These are phyloP conservation scores for Piedraia hortae DNA, from an alignment of 2,329 filamentous ascomycete genomes.

Conservation along the genomic window DNA sequence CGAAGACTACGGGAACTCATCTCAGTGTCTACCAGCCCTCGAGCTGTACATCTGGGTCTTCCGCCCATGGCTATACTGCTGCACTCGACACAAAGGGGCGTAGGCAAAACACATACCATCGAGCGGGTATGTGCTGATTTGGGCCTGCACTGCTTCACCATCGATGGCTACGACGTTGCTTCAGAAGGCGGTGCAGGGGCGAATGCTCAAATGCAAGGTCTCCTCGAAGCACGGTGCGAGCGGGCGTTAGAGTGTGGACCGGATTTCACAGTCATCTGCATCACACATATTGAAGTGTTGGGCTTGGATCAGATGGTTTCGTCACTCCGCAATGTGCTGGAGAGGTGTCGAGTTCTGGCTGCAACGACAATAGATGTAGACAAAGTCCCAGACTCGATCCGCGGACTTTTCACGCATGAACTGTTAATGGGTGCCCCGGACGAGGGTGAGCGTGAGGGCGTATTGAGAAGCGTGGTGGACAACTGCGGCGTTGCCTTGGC, in stretches of 20 bases:
- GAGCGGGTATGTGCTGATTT: conserved; percentile 59
- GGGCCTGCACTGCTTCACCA: conserved; percentile 63
- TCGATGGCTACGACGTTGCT: conserved; percentile 80
- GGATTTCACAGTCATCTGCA: conserved; percentile 56
- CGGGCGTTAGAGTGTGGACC: conserved; percentile 69
- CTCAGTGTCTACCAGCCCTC: conserved; percentile 61
- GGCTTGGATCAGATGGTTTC: conserved; percentile 74
- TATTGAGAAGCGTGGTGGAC: conserved; percentile 51
- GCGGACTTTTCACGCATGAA: conserved; percentile 83
- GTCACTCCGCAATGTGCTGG: conserved; percentile 57
- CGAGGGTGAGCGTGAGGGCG: conserved; percentile 71
- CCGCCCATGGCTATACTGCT: conserved; percentile 71
- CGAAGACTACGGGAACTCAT: conserved; percentile 58
- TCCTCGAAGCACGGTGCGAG: conserved; percentile 65
- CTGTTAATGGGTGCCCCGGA: conserved; percentile 82
- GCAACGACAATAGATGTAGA: conserved; percentile 90
- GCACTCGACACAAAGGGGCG: conserved; percentile 73
- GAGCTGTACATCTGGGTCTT: conserved; percentile 64
- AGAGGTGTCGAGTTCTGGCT: conserved; percentile 56
- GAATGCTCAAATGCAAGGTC: conserved; percentile 82
- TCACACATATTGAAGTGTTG: conserved; percentile 72
- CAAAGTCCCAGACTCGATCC: conserved; percentile 70
- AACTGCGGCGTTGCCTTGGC: conserved; percentile 52
- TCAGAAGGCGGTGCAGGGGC: conserved; percentile 74
- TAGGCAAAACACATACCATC: conserved; percentile 68